phyloP scores from a whole-genome alignment of 2,329 filamentous ascomycete species.

The Ascochyta viciae-villosae region DNA sequence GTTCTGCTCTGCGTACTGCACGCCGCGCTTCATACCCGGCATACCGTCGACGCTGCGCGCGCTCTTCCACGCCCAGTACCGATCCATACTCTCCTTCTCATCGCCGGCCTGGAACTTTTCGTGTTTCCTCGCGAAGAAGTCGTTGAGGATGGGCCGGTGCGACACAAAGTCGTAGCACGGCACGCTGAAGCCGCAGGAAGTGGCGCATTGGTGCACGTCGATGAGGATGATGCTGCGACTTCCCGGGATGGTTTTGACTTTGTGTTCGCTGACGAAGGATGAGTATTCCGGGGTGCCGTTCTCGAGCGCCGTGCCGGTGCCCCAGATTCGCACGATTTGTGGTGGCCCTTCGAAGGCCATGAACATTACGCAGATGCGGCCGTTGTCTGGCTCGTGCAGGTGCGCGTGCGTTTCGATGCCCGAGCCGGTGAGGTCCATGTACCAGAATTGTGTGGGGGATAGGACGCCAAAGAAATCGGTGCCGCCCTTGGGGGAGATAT shows the following conservation, averaged over 20 bases:
- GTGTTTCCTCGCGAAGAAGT: conserved; percentile 51
- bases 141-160: conserved; percentile 50
- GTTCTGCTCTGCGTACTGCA: conserved; percentile 46
- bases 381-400: conserved; percentile 52
- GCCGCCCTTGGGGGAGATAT: conserved; percentile 56
- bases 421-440: conserved; percentile 53
- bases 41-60: conserved; percentile 54
- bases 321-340: conserved; percentile 54
- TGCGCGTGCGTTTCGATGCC: conserved; percentile 56
- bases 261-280: conserved; percentile 42
- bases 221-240: conserved; percentile 51
- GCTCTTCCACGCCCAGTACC: conserved; percentile 56
- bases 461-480: conserved; percentile 51
- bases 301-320: conserved; percentile 48
- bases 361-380: conserved; percentile 40
- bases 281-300: conserved; percentile 46
- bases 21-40: conserved; percentile 52
- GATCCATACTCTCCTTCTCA: conserved; percentile 51
- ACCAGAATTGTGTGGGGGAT: conserved; percentile 52
- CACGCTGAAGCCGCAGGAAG: conserved; percentile 53
- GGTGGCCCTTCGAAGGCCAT: conserved; percentile 53
- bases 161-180: conserved; percentile 55
- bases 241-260: conserved; percentile 48
- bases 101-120: conserved; percentile 46
- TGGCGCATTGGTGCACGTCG: conserved; percentile 54